Conservation (phyloP, 495 filamentous ascomycete genomes). For the Immersiella caudata region DNA sequence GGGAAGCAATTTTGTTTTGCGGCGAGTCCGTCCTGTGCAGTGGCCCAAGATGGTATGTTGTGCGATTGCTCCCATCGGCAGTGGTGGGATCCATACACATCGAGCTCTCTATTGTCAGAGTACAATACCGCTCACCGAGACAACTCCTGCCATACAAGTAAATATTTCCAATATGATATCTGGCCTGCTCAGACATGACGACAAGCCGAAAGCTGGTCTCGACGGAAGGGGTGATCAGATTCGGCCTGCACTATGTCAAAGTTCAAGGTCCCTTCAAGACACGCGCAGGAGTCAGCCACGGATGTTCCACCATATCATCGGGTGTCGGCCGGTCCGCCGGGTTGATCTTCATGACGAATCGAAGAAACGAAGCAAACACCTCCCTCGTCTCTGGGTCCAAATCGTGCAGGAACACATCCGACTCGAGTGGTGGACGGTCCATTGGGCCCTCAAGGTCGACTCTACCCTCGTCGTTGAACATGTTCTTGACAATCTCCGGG, state of each 20-base stretch:
- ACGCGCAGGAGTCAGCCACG: conserved; percentile 17
- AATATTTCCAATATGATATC: no score
- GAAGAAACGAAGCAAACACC: conserved; percentile 20
- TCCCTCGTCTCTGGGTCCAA: conserved; percentile 8
- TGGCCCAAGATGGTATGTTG: neutral
- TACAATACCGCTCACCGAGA: no score
- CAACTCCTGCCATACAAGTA: no score
- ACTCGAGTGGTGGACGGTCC: neutral
- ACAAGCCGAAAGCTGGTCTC: no score
- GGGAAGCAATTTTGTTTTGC: neutral
- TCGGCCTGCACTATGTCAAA: no score
- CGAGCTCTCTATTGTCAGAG: no score
- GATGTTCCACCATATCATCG: conserved; percentile 20
- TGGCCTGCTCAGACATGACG: no score
- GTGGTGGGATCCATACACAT: no score
- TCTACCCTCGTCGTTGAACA: conserved; percentile 22
- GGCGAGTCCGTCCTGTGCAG: neutral
- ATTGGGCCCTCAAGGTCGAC: neutral
- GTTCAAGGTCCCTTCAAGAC: no score
- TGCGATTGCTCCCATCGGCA: no score
- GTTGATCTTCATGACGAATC: conserved; percentile 23
- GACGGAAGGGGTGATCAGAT: no score
- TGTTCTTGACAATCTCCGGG: conserved; percentile 19
- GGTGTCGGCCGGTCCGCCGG: conserved; percentile 21
- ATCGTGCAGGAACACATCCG: conserved; percentile 12